phyloP scores from a whole-genome alignment of 2,329 filamentous ascomycete genomes.

The Ophiocordyceps camponoti-rufipedis region DNA sequence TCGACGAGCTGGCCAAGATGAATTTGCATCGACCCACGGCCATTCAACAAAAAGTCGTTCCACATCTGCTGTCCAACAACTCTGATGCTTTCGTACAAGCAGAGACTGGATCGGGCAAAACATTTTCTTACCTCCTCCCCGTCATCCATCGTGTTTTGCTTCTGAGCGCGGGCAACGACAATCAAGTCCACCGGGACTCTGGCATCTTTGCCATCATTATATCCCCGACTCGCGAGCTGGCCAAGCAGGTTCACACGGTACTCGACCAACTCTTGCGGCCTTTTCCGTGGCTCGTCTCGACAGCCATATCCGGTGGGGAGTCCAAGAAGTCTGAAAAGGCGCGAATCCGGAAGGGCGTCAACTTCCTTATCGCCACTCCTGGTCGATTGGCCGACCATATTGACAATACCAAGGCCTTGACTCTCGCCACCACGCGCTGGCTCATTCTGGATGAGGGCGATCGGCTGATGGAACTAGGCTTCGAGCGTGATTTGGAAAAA shows the following conservation, averaged over 20 bases:
- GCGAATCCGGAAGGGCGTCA: conserved; percentile 81
- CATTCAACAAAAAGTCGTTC: conserved; percentile 80
- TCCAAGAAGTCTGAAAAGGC: conserved; percentile 74
- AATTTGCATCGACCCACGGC: conserved; percentile 79
- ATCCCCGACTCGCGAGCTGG: conserved; percentile 82
- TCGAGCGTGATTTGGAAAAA: conserved; percentile 81
- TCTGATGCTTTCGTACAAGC: conserved; percentile 92
- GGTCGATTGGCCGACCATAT: conserved; percentile 83
- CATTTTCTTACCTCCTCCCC: conserved; percentile 83
- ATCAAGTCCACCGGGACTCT: conserved; percentile 58
- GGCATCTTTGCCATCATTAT: conserved; percentile 89
- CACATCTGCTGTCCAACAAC: conserved; percentile 61
- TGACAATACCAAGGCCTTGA: conserved; percentile 76
- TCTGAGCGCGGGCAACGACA: conserved; percentile 40
- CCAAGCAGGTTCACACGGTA: conserved; percentile 81
- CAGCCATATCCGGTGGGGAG: conserved; percentile 56
- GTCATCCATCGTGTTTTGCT: conserved; percentile 77
- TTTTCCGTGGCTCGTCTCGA: conserved; percentile 85
- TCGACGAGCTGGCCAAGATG: conserved; percentile 73
- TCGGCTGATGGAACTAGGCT: conserved; percentile 94
- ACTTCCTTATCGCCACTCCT: conserved; percentile 88
- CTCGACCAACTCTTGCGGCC: conserved; percentile 74
- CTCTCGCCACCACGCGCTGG: conserved; percentile 82
- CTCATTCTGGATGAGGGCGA: conserved; percentile 91
- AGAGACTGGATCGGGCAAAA: conserved; percentile 95